Base-by-base conservation (phyloP, 73 alveolate genomes). In the Paramecium sonneborni region DNA sequence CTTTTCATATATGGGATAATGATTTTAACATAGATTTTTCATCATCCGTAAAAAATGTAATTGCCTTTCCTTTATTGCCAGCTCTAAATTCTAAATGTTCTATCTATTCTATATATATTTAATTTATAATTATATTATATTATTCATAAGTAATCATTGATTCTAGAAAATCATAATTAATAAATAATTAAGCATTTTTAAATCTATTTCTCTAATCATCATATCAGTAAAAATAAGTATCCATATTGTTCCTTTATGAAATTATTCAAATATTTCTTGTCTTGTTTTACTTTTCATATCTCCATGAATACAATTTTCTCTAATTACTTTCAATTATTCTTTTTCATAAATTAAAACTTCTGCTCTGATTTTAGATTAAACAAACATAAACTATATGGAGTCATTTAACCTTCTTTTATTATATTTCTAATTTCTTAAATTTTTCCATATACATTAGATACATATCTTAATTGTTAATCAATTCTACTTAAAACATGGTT, bases 381-480 rank as follows among this genome's bases (percentile, higher is more conserved):
- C 99, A 92, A 98, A 98, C 41, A 98, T 46, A 98, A 95, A 76
- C 97, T 96, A n/a, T 99, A 99, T 10, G 99, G 99, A 52, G 94
- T 96, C 76, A 98, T 72, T 85, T 89, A 92, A 21, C 97, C 97
- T 62, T 62, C 87, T 12, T 74, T 74, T 11, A 74, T 74, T 15
- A 74, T 15, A 74, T 74, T 39, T 6, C 34, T 68, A 14, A 88
- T 69, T 88, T 88, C 98, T 37, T 70, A 70, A 11, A 97, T 79
- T 82, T 97, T 97, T n/a, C 99, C 99, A 35, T 97, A 95, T 93
- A 95, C 98, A 88, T 95, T 95, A n/a, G 98, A 95, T 32, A 96
- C 93, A 95, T 96, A 96, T 37, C 92, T 72, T 58, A 97, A 94
- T 76, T 95, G 85, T 92, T 97, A 96, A 41, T 93, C 95, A 6